Conservation (phyloP, 108 stramenopile species). For the Mediolabrus comicus region DNA sequence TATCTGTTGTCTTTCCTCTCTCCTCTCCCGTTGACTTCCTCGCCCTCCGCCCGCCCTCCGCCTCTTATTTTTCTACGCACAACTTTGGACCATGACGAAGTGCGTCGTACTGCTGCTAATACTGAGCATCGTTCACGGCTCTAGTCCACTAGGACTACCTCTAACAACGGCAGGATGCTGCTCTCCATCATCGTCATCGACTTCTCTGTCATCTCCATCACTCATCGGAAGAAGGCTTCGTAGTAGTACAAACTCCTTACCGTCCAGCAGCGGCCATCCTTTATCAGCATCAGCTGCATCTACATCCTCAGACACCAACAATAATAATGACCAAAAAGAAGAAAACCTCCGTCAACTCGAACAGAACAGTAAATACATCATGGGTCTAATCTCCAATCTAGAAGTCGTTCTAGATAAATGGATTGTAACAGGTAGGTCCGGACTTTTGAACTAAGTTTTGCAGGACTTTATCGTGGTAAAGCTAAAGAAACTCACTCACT, state of each 20-base stretch:
- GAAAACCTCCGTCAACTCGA: neutral
- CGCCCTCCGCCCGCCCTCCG: no score
- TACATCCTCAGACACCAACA: neutral
- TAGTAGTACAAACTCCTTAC: no score
- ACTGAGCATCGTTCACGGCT: neutral
- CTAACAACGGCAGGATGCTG: neutral
- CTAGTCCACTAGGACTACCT: neutral
- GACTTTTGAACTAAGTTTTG: no score
- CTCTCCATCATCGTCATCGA: neutral
- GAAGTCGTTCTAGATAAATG: conserved; percentile 60
- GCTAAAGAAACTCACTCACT: no score
- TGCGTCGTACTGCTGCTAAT: neutral
- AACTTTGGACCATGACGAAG: neutral
- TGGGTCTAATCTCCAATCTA: conserved; percentile 61
- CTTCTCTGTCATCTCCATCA: neutral
- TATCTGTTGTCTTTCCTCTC: no score
- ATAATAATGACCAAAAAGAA: neutral
- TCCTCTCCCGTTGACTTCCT: no score
- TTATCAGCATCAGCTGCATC: neutral
- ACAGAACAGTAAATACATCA: conserved; percentile 56
- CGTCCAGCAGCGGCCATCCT: no score
- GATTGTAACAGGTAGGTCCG: conserved; percentile 61
- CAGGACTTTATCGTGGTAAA: no score
- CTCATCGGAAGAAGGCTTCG: neutral
- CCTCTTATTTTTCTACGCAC: no score